phyloP scores from a whole-genome alignment of 2,329 filamentous ascomycete species.

The Pestalotiopsis sp. region DNA sequence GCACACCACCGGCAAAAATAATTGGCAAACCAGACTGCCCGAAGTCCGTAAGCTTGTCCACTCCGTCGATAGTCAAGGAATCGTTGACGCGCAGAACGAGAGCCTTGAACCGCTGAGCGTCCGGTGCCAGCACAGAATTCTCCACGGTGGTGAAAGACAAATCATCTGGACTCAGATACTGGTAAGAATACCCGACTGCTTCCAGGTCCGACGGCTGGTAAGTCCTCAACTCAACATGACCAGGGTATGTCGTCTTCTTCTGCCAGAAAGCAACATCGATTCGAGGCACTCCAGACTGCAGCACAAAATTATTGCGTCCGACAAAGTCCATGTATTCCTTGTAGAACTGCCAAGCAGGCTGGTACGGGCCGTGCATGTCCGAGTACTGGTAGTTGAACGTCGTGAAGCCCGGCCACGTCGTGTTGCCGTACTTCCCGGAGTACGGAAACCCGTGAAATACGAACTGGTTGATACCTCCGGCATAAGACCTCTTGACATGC shows the following conservation, averaged over 20 bases:
- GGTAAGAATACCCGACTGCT: background rate
- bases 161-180: conserved; percentile 1
- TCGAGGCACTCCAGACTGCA: background rate
- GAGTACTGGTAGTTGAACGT: background rate
- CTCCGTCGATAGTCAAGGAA: background rate
- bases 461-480: background rate
- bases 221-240: background rate
- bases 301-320: background rate
- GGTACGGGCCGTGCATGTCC: background rate
- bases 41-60: background rate
- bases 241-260: background rate
- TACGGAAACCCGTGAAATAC: background rate
- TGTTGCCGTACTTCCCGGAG: background rate
- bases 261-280: background rate
- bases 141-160: background rate
- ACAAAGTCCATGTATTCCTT: background rate
- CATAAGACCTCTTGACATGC: background rate
- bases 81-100: background rate
- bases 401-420: conserved; percentile 1
- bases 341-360: background rate
- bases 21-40: background rate
- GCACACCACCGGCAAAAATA: background rate
- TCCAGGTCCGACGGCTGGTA: background rate
- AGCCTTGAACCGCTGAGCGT: background rate
- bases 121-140: background rate